Evolutionary conservation across 1,139 yeast genomes (phyloP).

Genomic region (Hyphopichia burtonii): DNA sequence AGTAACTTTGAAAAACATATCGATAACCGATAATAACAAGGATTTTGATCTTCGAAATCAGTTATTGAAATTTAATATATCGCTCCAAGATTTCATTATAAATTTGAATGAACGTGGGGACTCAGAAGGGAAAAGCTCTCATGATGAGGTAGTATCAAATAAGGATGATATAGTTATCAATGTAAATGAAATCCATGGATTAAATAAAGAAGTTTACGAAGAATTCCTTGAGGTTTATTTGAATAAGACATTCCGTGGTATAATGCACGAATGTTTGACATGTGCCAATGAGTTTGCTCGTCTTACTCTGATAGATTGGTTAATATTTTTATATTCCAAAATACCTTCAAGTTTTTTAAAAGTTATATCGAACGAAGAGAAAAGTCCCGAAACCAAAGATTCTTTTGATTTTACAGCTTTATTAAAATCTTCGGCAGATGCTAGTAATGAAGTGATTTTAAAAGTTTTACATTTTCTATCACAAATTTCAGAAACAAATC

Average conservation of each 20-base stretch:
- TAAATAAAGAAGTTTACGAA: slow-evolving; percentile 39
- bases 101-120: slow-evolving; percentile 26
- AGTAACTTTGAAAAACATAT: slow-evolving; percentile 36
- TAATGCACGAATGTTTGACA: slow-evolving; percentile 37
- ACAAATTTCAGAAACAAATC: slow-evolving; percentile 78
- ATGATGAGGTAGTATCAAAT: not conserved
- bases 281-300: slow-evolving; percentile 70
- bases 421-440: slow-evolving; percentile 78
- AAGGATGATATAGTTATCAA: slow-evolving; percentile 9
- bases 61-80: slow-evolving; percentile 35
- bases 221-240: slow-evolving; percentile 43
- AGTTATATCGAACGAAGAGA: slow-evolving; percentile 27
- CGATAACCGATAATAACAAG: slow-evolving; percentile 37
- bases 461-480: slow-evolving; percentile 76
- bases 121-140: too few species aligned
- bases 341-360: slow-evolving; percentile 63
- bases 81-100: slow-evolving; percentile 34
- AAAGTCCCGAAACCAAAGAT: slow-evolving; percentile 7
- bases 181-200: slow-evolving; percentile 26
- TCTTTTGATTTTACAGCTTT: slow-evolving; percentile 69
- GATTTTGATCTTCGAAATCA: slow-evolving; percentile 40
- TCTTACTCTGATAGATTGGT: slow-evolving; percentile 88
- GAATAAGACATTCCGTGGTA: slow-evolving; percentile 31
- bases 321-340: slow-evolving; percentile 74
- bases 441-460: slow-evolving; percentile 81